Evolutionary conservation across 2,329 filamentous ascomycete species (phyloP).

Genomic region (Beauveria rudraprayagi): DNA sequence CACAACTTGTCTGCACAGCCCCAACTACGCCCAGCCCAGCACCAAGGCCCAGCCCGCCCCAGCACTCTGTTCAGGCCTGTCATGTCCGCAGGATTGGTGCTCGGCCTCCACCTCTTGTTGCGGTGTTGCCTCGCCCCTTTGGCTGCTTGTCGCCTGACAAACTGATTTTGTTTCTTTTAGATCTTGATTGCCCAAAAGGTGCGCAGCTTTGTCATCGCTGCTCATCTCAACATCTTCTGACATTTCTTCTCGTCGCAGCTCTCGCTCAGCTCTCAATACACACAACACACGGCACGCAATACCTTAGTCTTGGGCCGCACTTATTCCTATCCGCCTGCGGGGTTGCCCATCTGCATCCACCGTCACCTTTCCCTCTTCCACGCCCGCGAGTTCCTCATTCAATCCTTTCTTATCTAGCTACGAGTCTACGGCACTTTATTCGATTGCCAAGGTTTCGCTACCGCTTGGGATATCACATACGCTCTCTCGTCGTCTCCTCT

Average conservation of each 20-base stretch:
- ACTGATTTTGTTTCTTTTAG: background rate
- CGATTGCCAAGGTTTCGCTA: background rate
- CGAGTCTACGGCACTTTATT: background rate
- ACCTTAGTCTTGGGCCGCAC: background rate
- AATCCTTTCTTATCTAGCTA: background rate
- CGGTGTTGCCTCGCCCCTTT: slow-evolving; percentile 3
- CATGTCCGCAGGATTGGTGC: background rate
- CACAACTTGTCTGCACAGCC: background rate
- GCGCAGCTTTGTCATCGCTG: background rate
- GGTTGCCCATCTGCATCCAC: slow-evolving; percentile 9
- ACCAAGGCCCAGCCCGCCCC: background rate
- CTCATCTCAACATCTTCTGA: background rate
- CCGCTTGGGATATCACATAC: background rate
- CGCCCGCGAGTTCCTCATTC: background rate
- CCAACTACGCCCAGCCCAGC: background rate
- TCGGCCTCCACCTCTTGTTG: slow-evolving; percentile 2
- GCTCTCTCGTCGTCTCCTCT: background rate
- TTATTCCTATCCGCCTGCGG: slow-evolving; percentile 12
- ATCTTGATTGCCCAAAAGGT: background rate
- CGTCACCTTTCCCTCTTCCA: slow-evolving; percentile 3
- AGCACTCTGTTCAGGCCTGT: background rate
- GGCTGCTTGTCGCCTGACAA: background rate
- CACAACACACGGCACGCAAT: background rate
- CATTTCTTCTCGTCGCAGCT: background rate
- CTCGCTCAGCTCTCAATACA: background rate